phyloP scores from a whole-genome alignment of 2,329 filamentous ascomycete species.

The Colletotrichum neosansevieriae region DNA sequence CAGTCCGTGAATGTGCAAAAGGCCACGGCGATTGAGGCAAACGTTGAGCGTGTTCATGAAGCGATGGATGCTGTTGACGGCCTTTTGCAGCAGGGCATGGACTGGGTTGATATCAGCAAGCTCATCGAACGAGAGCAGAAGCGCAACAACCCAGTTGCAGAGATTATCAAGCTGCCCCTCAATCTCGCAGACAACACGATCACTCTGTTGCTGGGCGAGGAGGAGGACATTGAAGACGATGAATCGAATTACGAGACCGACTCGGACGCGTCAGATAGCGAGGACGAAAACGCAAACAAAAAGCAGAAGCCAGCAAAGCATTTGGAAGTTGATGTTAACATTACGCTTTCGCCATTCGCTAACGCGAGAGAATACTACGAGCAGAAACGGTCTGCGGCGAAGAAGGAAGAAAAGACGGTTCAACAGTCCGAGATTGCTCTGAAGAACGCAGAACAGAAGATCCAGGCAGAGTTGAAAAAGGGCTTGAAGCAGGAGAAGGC shows the following conservation, averaged over 20 bases:
- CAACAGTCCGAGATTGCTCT: slow-evolving; percentile 85
- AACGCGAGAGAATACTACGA: slow-evolving; percentile 95
- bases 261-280: slow-evolving; percentile 70
- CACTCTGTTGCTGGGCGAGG: slow-evolving; percentile 82
- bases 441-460: slow-evolving; percentile 91
- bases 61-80: slow-evolving; percentile 93
- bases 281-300: slow-evolving; percentile 50
- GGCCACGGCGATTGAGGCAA: slow-evolving; percentile 90
- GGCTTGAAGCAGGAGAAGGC: slow-evolving; percentile 93
- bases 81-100: slow-evolving; percentile 93
- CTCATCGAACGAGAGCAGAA: slow-evolving; percentile 89
- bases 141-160: slow-evolving; percentile 84
- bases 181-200: slow-evolving; percentile 92
- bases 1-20: slow-evolving; percentile 89
- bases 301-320: slow-evolving; percentile 60
- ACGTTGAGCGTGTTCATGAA: slow-evolving; percentile 91
- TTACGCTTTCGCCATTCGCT: slow-evolving; percentile 84
- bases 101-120: slow-evolving; percentile 92
- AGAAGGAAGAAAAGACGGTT: slow-evolving; percentile 88
- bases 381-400: slow-evolving; percentile 84
- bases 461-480: slow-evolving; percentile 86
- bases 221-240: slow-evolving; percentile 72
- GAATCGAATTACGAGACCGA: slow-evolving; percentile 74
- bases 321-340: slow-evolving; percentile 85
- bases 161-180: slow-evolving; percentile 86